Evolutionary conservation across 2,329 filamentous ascomycete genomes (phyloP).

Genomic region (Calcarisporium arbuscula): DNA sequence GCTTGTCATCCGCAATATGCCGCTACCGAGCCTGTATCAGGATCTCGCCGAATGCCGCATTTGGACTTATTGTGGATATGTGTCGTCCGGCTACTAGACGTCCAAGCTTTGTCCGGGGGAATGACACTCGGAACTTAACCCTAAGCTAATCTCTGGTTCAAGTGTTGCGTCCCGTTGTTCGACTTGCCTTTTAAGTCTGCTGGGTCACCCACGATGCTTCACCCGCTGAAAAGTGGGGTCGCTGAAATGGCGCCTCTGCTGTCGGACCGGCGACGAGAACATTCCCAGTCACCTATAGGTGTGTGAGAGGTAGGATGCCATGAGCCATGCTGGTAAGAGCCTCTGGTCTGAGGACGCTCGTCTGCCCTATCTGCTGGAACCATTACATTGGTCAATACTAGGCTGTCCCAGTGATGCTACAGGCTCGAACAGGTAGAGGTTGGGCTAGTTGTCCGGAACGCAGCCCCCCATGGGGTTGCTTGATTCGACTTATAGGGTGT

Average conservation of each 20-base stretch:
- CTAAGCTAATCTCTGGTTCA: conserved; percentile 70
- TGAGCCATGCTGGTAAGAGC: conserved; percentile 73
- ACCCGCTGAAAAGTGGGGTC: conserved; percentile 41
- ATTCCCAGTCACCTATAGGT: conserved; percentile 52
- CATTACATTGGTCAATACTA: conserved; percentile 43
- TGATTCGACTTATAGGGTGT: conserved; percentile 8
- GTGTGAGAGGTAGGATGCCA: conserved; percentile 57
- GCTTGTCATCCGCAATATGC: conserved; percentile 40
- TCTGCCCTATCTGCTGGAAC: conserved; percentile 64
- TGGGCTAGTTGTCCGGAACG: conserved; percentile 14
- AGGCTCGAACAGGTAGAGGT: conserved; percentile 11
- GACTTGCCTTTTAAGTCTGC: conserved; percentile 57
- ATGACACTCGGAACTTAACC: conserved; percentile 89
- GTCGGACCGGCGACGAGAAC: conserved; percentile 40
- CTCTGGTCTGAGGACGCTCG: conserved; percentile 67
- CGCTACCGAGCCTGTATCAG: conserved; percentile 57
- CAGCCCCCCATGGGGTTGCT: conserved; percentile 12
- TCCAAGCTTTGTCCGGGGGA: conserved; percentile 46
- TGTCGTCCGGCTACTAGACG: conserved; percentile 30
- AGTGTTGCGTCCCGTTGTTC: conserved; percentile 72
- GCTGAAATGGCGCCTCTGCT: conserved; percentile 22
- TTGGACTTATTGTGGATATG: conserved; percentile 32
- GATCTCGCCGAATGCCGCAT: conserved; percentile 43
- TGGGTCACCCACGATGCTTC: conserved; percentile 23
- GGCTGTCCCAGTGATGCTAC: conserved; percentile 29